Conservation (phyloP, 2,329 filamentous ascomycete species). For the Boeremia lycopersici region DNA sequence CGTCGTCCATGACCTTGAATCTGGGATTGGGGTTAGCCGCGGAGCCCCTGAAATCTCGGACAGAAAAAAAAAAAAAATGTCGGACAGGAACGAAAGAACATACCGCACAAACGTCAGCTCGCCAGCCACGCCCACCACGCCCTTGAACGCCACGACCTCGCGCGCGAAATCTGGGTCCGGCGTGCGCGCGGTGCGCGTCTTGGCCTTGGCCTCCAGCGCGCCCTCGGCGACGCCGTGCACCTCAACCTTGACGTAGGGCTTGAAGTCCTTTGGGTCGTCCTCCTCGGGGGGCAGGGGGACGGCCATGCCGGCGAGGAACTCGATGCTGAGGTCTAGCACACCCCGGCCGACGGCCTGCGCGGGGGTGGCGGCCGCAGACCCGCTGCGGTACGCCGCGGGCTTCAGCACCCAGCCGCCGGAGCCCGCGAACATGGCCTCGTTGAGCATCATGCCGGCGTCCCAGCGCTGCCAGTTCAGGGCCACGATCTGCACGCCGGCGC, state of each 20-base stretch:
- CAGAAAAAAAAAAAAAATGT: no score
- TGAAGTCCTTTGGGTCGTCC: constrained; percentile 63
- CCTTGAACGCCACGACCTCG: constrained; percentile 53
- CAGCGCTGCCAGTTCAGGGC: constrained; percentile 93
- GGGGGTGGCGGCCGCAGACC: constrained; percentile 45
- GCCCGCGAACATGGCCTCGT: constrained; percentile 87
- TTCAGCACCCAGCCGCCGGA: constrained; percentile 86
- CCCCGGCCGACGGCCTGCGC: constrained; percentile 56
- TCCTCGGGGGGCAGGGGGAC: constrained; percentile 69
- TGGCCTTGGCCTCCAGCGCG: constrained; percentile 56
- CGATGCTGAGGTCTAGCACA: constrained; percentile 71
- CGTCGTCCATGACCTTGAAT: constrained; percentile 88
- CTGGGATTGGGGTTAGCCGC: no score
- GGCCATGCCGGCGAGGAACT: constrained; percentile 76
- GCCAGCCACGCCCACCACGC: constrained; percentile 51
- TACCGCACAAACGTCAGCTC: constrained; percentile 57
- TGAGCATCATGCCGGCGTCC: constrained; percentile 95
- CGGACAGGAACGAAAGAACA: no score
- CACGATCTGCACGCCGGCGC: constrained; percentile 86
- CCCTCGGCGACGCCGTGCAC: constrained; percentile 74
- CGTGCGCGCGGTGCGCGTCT: no score
- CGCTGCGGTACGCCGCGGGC: constrained; percentile 71
- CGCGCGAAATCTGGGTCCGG: constrained; percentile 54
- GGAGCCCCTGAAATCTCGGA: no score
- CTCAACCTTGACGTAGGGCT: constrained; percentile 78